Percentiles rank a stretch among this genome's conserved stretches.
Evolutionary conservation across 345 rosid genomes (phyloP).

Genomic region (Eucalyptus cloeziana): DNA sequence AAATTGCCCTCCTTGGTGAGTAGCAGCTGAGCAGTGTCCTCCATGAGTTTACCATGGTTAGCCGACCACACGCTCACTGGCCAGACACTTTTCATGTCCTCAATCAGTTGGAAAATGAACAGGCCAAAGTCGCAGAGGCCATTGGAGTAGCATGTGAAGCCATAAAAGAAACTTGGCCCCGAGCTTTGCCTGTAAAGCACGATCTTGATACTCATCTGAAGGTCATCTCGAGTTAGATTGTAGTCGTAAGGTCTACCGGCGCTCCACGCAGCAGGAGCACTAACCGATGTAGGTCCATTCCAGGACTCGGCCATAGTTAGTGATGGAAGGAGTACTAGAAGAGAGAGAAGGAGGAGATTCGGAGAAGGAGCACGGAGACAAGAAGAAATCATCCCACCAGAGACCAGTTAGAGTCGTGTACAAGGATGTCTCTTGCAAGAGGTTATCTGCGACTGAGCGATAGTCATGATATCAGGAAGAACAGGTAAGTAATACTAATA

Average conservation of each 20-base stretch:
- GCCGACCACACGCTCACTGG: background rate
- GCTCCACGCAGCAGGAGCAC: background rate
- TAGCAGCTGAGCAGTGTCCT: background rate
- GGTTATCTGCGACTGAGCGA: background rate
- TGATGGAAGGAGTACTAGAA: background rate
- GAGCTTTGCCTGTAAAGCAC: background rate
- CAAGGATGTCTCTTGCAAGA: background rate
- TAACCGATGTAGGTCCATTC: background rate
- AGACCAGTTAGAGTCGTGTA: background rate
- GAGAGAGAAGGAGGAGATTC: background rate
- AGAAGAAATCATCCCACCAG: background rate
- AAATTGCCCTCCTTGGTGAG: background rate
- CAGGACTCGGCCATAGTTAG: background rate
- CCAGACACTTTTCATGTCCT: background rate
- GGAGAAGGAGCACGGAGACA: background rate
- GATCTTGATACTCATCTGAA: background rate
- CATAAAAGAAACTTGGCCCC: background rate
- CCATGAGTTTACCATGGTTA: background rate
- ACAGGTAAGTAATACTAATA: background rate
- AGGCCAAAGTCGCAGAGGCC: background rate
- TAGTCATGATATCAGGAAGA: background rate
- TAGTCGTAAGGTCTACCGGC: background rate
- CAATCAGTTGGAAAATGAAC: background rate
- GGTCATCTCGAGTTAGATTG: background rate
- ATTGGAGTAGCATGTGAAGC: background rate